phyloP scores from a whole-genome alignment of 345 rosid genomes.

The Populus simonii region DNA sequence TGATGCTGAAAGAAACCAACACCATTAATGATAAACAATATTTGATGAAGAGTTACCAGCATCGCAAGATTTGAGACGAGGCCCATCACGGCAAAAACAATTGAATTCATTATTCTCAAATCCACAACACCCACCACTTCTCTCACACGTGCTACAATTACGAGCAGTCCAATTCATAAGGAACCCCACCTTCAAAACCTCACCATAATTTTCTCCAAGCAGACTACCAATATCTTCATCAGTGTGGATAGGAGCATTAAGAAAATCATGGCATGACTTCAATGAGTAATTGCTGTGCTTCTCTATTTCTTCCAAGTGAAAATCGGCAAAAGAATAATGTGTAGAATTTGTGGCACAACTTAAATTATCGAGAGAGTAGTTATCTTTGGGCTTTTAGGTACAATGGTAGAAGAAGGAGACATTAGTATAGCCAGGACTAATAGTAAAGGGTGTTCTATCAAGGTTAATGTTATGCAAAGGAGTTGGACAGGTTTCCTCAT shows the following conservation, averaged over 20 bases:
- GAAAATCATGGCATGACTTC: constrained; percentile 29
- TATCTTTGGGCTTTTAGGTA: constrained; percentile 4
- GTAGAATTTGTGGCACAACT: constrained; percentile 33
- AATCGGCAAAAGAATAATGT: constrained; percentile 36
- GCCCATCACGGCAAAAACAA: constrained; percentile 48
- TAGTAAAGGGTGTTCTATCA: constrained; percentile 42
- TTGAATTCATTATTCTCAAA: constrained; percentile 30
- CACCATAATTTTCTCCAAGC: neutral
- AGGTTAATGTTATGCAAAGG: constrained; percentile 48
- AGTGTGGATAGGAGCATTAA: constrained; percentile 26
- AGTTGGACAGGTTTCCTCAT: constrained; percentile 36
- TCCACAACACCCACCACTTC: constrained; percentile 53
- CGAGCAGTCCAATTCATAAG: constrained; percentile 51
- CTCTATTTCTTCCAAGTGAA: constrained; percentile 15
- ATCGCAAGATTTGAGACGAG: constrained; percentile 32
- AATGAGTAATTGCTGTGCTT: neutral
- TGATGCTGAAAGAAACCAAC: neutral
- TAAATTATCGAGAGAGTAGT: constrained; percentile 9
- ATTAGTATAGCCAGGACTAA: constrained; percentile 13
- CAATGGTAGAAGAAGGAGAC: constrained; percentile 51
- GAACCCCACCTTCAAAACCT: constrained; percentile 51
- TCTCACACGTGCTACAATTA: constrained; percentile 37
- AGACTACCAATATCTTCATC: neutral
- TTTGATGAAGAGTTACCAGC: constrained; percentile 37
- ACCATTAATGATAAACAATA: neutral